phyloP scores from a whole-genome alignment of 2,329 filamentous ascomycete genomes.

The Talaromyces sp. region DNA sequence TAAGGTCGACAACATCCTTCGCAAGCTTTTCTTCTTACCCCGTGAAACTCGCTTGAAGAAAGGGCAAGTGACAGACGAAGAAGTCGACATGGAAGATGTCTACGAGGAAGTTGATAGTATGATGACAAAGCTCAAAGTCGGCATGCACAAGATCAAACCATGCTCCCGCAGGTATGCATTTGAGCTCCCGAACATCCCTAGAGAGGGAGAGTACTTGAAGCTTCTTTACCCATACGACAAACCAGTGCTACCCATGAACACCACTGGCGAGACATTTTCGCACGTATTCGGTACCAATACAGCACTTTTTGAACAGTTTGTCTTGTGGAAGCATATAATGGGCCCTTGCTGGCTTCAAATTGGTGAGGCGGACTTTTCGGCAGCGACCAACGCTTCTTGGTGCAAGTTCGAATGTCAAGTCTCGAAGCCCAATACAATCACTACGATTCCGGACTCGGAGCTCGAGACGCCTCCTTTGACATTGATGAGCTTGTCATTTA shows the following conservation, averaged over 20 bases:
- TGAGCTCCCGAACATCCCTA: constrained; percentile 80
- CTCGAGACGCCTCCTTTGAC: constrained; percentile 82
- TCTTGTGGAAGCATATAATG: constrained; percentile 98
- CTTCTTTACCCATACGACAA: constrained; percentile 94
- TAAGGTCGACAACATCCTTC: constrained; percentile 89
- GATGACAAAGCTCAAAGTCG: constrained; percentile 82
- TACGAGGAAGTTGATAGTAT: constrained; percentile 83
- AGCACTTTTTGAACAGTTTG: constrained; percentile 93
- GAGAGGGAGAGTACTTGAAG: constrained; percentile 87
- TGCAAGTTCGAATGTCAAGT: constrained; percentile 91
- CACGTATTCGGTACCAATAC: constrained; percentile 93
- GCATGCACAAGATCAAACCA: constrained; percentile 89
- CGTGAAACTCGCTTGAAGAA: constrained; percentile 59
- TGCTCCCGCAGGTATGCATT: constrained; percentile 93
- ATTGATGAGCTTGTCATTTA: constrained; percentile 88
- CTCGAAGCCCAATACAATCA: constrained; percentile 71
- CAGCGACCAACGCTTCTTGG: constrained; percentile 89
- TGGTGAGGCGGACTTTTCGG: constrained; percentile 74
- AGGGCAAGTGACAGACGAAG: constrained; percentile 68
- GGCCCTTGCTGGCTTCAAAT: constrained; percentile 97
- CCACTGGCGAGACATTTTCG: constrained; percentile 83
- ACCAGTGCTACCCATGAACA: constrained; percentile 64
- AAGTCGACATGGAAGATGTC: constrained; percentile 81
- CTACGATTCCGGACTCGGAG: constrained; percentile 70
- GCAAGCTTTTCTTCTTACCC: constrained; percentile 90